Conservation (phyloP, 768 basidiomycete genomes). For the Trametes cubensis region DNA sequence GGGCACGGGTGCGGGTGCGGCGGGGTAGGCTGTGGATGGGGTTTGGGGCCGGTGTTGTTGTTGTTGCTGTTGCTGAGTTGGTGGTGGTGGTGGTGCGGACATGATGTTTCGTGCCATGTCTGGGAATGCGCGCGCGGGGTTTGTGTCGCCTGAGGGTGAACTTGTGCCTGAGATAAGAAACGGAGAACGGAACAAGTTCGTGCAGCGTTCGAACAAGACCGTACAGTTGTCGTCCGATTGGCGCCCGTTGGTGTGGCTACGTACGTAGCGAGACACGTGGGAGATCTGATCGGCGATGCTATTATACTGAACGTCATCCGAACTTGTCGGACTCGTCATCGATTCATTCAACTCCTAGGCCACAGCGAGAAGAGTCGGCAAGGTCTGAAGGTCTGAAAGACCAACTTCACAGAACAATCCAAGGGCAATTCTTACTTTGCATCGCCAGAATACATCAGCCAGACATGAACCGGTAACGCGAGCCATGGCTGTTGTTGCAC, state of each 20-base stretch:
- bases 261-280: no score
- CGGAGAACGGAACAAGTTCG: neutral
- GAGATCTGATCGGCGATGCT: neutral
- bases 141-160: no score
- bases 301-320: neutral
- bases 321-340: neutral
- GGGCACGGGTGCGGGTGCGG: neutral
- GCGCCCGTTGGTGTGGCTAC: neutral
- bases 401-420: no score
- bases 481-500: neutral
- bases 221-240: neutral
- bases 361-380: no score
- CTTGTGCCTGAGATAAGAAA: neutral
- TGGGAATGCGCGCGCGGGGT: conserved; percentile 6
- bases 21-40: neutral
- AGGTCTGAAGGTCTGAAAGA: no score
- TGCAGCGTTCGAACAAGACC: neutral
- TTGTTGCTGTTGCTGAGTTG: neutral
- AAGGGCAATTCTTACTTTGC: no score
- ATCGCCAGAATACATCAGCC: neutral
- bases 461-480: neutral
- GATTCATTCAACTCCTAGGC: neutral
- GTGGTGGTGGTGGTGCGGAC: conserved; percentile 18
- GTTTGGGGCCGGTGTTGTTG: conserved; percentile 3
- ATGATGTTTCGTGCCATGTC: conserved; percentile 24